Evolutionary conservation across 805 yeast species (phyloP).

Genomic region (Tetrapisispora namnaoensis): DNA sequence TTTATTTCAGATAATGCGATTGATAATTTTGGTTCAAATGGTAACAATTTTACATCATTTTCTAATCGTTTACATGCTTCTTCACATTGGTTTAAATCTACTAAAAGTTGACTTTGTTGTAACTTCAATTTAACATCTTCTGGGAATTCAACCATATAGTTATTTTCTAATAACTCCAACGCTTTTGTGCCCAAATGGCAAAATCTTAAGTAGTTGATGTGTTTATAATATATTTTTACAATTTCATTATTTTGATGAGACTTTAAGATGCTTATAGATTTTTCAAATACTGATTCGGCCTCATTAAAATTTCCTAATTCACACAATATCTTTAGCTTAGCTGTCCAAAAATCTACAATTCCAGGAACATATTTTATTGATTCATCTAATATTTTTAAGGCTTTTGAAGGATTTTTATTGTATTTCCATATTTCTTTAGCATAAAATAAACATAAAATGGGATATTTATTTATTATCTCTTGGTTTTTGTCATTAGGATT

Average conservation of each 20-base stretch:
- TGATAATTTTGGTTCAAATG: constrained; percentile 45
- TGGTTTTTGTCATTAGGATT: background rate
- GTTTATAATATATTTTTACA: constrained; percentile 53
- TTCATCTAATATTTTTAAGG: constrained; percentile 42
- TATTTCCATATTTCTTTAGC: constrained; percentile 59
- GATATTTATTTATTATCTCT: constrained; percentile 37
- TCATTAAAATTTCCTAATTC: constrained; percentile 30
- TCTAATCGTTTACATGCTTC: constrained; percentile 41
- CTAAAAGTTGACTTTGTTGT: constrained; percentile 51
- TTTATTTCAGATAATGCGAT: constrained; percentile 39
- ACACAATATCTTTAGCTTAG: constrained; percentile 56
- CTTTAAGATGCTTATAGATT: constrained; percentile 26
- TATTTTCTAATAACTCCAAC: constrained; percentile 30
- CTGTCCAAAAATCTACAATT: constrained; percentile 56
- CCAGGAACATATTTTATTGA: constrained; percentile 38
- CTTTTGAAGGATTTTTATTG: constrained; percentile 38
- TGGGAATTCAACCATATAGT: constrained; percentile 42
- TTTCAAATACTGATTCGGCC: constrained; percentile 26
- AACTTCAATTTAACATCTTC: constrained; percentile 43
- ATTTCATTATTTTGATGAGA: constrained; percentile 13
- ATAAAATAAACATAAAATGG: constrained; percentile 52
- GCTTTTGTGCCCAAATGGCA: constrained; percentile 31
- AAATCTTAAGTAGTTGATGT: constrained; percentile 42
- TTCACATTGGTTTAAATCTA: constrained; percentile 23
- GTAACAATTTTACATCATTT: constrained; percentile 41